phyloP scores from a whole-genome alignment of 2,329 filamentous ascomycete species.

The Curvularia sp. region DNA sequence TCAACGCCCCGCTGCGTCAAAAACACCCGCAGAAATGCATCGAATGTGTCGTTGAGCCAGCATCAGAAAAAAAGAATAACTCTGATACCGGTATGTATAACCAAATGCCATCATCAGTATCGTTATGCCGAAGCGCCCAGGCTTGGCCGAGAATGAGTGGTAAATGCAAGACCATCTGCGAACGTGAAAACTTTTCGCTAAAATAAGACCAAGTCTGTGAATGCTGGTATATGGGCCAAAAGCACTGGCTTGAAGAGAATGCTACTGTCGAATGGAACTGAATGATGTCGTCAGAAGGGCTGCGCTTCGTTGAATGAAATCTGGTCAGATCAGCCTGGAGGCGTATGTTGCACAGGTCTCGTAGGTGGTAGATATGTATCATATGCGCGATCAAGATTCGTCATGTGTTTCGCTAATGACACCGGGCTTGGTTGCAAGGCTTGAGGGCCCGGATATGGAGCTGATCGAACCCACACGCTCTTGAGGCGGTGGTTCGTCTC shows the following conservation, averaged over 20 bases:
- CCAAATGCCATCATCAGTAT: conserved; percentile 24
- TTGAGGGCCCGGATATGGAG: conserved; percentile 41
- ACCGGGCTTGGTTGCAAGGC: conserved; percentile 45
- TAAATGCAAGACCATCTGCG: conserved; percentile 19
- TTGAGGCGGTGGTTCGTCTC: conserved; percentile 75
- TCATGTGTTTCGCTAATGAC: conserved; percentile 51
- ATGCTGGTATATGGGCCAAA: conserved; percentile 7
- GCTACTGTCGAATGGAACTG: conserved; percentile 6
- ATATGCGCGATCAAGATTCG: conserved; percentile 41
- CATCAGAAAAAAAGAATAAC: conserved; percentile 6
- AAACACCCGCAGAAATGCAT: conserved; percentile 27
- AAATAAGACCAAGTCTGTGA: conserved; percentile 7
- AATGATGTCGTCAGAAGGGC: conserved; percentile 4
- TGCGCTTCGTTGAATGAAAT: conserved; percentile 7
- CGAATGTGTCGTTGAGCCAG: conserved; percentile 12
- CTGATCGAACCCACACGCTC: conserved; percentile 47
- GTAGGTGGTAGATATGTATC: neutral
- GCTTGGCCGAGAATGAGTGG: conserved; percentile 9
- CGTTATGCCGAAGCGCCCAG: conserved; percentile 21
- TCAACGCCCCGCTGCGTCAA: conserved; percentile 18
- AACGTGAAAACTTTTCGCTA: conserved; percentile 22
- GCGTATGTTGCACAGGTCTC: conserved; percentile 7
- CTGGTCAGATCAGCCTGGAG: conserved; percentile 9
- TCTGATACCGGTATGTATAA: conserved; percentile 6
- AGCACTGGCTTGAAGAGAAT: conserved; percentile 6